These are phyloP conservation scores for Cryptococcus wingfieldii DNA, from an alignment of 1,284 basidiomycete species.

Conservation along the genomic window DNA sequence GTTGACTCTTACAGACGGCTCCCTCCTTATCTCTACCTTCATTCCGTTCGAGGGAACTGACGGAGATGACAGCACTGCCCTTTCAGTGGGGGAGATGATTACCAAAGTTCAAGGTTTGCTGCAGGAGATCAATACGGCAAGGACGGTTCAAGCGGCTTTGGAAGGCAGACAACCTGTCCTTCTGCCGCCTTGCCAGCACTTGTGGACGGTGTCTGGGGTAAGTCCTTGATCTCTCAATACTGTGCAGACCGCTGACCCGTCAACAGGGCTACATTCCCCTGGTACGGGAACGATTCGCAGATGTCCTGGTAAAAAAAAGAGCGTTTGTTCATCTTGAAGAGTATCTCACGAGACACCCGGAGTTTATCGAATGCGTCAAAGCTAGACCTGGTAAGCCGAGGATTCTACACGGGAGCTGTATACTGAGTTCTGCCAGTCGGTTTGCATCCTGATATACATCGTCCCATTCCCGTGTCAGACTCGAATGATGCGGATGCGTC, in stretches of 20 bases:
- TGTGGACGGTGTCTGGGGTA: slow-evolving; percentile 47
- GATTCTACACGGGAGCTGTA: background rate
- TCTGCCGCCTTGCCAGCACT: slow-evolving; percentile 44
- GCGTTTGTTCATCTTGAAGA: slow-evolving; percentile 48
- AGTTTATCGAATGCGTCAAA: slow-evolving; percentile 38
- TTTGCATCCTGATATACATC: slow-evolving; percentile 41
- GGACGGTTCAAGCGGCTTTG: slow-evolving; percentile 11
- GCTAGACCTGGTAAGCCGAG: slow-evolving; percentile 32
- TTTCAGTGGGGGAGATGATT: slow-evolving; percentile 48
- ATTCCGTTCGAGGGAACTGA: slow-evolving; percentile 50
- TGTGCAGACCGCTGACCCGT: background rate
- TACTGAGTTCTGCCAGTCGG: slow-evolving; percentile 19
- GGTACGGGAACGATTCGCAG: slow-evolving; percentile 43
- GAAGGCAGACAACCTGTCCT: slow-evolving; percentile 20
- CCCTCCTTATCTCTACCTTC: slow-evolving; percentile 46
- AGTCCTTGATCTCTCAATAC: slow-evolving; percentile 5
- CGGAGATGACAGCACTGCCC: slow-evolving; percentile 44
- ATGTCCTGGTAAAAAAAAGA: slow-evolving; percentile 44
- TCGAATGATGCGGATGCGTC: slow-evolving; percentile 14
- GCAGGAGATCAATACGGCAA: slow-evolving; percentile 33
- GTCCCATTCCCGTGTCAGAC: slow-evolving; percentile 11
- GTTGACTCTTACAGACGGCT: slow-evolving; percentile 30
- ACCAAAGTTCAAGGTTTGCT: slow-evolving; percentile 40
- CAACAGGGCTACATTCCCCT: slow-evolving; percentile 39
- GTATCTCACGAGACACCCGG: slow-evolving; percentile 47